These are phyloP conservation scores for Sporothrix euskadiensis DNA, from an alignment of 2,329 filamentous ascomycete genomes.

Conservation along the genomic window DNA sequence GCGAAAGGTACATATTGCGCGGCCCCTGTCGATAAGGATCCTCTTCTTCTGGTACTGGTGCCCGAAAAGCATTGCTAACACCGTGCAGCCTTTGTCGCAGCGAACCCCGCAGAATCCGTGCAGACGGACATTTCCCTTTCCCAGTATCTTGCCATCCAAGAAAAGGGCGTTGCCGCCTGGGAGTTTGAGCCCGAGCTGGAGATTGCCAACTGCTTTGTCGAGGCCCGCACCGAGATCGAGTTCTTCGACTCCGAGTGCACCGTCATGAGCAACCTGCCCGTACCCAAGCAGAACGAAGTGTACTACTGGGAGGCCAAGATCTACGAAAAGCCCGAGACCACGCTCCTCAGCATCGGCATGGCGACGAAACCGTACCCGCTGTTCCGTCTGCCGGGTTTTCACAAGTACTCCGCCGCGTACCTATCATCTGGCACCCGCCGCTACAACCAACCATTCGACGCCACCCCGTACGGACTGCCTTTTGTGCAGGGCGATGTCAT, in stretches of 20 bases:
- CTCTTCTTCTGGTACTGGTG: neutral
- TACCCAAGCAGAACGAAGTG: constrained; percentile 98
- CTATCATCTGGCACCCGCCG: constrained; percentile 82
- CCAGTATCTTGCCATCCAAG: constrained; percentile 96
- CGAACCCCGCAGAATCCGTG: constrained; percentile 90
- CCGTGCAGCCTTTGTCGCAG: constrained; percentile 78
- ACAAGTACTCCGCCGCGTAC: constrained; percentile 91
- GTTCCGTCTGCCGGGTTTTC: constrained; percentile 88
- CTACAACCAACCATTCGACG: constrained; percentile 87
- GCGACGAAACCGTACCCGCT: constrained; percentile 96
- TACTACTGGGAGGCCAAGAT: constrained; percentile 99
- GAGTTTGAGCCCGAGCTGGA: constrained; percentile 99
- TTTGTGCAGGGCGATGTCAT: constrained; percentile 94
- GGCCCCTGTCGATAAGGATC: neutral
- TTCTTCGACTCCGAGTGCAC: constrained; percentile 98
- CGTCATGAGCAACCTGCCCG: constrained; percentile 92
- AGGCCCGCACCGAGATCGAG: constrained; percentile 93
- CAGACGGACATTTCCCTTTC: constrained; percentile 97
- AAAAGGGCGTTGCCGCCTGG: constrained; percentile 99
- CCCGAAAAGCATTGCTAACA: neutral
- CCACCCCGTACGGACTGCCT: constrained; percentile 76
- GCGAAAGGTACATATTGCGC: constrained; percentile 73
- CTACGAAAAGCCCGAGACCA: constrained; percentile 92
- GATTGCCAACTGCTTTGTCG: constrained; percentile 98
- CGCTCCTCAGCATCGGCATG: constrained; percentile 86